Evolutionary conservation across 306 rosid genomes (phyloP).

Genomic region (Glycyrrhiza uralensis): DNA sequence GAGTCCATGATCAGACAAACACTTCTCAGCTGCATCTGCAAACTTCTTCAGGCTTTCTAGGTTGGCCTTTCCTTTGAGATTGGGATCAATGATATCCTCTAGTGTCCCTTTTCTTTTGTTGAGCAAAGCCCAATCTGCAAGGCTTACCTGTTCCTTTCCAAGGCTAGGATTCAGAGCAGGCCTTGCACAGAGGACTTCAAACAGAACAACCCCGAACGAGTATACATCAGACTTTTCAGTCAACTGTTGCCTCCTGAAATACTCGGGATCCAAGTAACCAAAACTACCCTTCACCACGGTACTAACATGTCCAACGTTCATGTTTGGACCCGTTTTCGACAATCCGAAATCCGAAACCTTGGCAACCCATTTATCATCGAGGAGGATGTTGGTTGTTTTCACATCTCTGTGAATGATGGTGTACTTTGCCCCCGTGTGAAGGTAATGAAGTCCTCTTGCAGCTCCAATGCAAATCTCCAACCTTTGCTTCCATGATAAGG

Average conservation of each 20-base stretch:
- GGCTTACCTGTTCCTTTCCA: constrained; percentile 50
- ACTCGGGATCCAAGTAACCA: constrained; percentile 58
- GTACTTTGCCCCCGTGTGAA: constrained; percentile 55
- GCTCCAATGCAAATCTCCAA: constrained; percentile 62
- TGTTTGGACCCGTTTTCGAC: constrained; percentile 52
- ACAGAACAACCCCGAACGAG: constrained; percentile 56
- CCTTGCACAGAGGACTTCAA: constrained; percentile 48
- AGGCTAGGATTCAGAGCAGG: constrained; percentile 48
- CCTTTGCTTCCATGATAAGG: constrained; percentile 55
- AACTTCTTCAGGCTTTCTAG: constrained; percentile 50
- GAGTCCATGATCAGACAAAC: constrained; percentile 45
- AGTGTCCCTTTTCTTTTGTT: constrained; percentile 45
- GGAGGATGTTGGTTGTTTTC: constrained; percentile 51
- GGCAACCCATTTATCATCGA: constrained; percentile 54
- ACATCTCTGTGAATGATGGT: constrained; percentile 64
- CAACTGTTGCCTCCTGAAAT: constrained; percentile 57
- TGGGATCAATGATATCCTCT: constrained; percentile 47
- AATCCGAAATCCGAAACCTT: constrained; percentile 62
- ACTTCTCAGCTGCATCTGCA: constrained; percentile 50
- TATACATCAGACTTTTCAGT: constrained; percentile 60
- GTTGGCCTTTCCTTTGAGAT: constrained; percentile 36
- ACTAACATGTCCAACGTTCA: constrained; percentile 50
- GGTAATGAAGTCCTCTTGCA: constrained; percentile 62
- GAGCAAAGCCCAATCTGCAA: constrained; percentile 50
- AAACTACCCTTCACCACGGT: constrained; percentile 62